Evolutionary conservation across 805 yeast genomes (phyloP).

Genomic region (Candida sphagnicola): DNA sequence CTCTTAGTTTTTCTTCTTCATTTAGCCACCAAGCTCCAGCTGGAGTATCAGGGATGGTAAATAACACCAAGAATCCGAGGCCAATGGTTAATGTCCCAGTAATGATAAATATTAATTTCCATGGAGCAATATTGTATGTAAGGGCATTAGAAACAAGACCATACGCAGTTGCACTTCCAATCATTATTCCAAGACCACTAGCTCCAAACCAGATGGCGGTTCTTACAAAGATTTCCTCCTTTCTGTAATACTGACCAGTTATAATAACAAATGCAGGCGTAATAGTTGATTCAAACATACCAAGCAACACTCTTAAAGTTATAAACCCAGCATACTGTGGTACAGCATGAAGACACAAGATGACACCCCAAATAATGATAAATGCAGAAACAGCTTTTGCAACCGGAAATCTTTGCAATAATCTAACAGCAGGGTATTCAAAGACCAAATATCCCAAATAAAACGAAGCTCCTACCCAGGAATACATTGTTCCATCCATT

Average conservation of each 20-base stretch:
- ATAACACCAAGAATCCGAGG: conserved; percentile 14
- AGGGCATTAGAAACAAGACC: conserved; percentile 40
- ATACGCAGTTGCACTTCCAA: conserved; percentile 50
- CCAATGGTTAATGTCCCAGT: conserved; percentile 19
- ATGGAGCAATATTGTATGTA: conserved; percentile 32
- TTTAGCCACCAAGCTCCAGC: conserved; percentile 14
- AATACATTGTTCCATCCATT: conserved; percentile 30
- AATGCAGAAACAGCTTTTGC: conserved; percentile 45
- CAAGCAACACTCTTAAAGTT: conserved; percentile 35
- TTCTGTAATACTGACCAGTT: conserved; percentile 29
- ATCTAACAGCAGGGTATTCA: conserved; percentile 44
- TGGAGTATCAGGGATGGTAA: conserved; percentile 18
- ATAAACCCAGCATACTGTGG: conserved; percentile 40
- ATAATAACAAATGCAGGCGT: conserved; percentile 38
- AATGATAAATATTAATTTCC: conserved; percentile 21
- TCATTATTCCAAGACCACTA: conserved; percentile 28
- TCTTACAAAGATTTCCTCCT: conserved; percentile 30
- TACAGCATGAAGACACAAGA: conserved; percentile 52
- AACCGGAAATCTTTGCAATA: conserved; percentile 55
- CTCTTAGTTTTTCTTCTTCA: conserved; percentile 13
- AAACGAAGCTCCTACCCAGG: conserved; percentile 37
- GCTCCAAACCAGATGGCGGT: conserved; percentile 33
- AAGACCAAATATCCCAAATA: conserved; percentile 58
- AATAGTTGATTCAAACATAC: conserved; percentile 34
- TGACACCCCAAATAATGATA: conserved; percentile 59